A percentile compares a stretch with the other conserved stretches of the same genome.
phyloP scores from a whole-genome alignment of 78 protist genomes.

The Dictyostelium purpureum region DNA sequence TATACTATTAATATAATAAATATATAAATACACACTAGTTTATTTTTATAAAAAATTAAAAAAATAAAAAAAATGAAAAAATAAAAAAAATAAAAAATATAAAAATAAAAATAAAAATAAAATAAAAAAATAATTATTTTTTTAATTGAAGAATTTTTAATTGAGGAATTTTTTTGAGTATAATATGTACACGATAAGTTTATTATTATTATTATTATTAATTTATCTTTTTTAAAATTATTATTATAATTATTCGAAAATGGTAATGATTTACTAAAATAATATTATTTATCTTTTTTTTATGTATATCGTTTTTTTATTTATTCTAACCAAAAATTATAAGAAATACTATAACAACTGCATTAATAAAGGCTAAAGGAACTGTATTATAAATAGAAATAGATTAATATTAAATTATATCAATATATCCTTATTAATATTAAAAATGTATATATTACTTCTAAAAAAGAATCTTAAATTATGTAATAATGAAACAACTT shows the following conservation, averaged over 20 bases:
- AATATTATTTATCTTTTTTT: neutral
- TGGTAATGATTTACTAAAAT: neutral
- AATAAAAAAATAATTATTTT: neutral
- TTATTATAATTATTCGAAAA: neutral
- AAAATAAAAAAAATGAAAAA: neutral
- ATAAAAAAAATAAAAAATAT: neutral
- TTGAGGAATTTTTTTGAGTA: neutral
- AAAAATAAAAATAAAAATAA: neutral
- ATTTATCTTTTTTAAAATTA: neutral
- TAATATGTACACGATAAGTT: neutral
- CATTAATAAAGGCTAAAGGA: conserved; percentile 31
- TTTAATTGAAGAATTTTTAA: neutral
- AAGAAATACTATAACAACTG: conserved; percentile 33
- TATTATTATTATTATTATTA: neutral
- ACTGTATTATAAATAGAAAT: neutral
- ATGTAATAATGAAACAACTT: conserved; percentile 36
- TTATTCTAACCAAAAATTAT: conserved; percentile 29
- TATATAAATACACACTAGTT: neutral
- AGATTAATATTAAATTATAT: neutral
- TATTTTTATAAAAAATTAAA: too few relatives aligned
- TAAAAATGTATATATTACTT: neutral
- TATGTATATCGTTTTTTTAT: neutral
- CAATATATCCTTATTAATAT: neutral
- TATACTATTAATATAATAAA: neutral
- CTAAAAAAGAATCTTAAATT: conserved; percentile 58